Evolutionary conservation across 1,284 basidiomycete genomes (phyloP).

Genomic region (Microbotryum saponariae): DNA sequence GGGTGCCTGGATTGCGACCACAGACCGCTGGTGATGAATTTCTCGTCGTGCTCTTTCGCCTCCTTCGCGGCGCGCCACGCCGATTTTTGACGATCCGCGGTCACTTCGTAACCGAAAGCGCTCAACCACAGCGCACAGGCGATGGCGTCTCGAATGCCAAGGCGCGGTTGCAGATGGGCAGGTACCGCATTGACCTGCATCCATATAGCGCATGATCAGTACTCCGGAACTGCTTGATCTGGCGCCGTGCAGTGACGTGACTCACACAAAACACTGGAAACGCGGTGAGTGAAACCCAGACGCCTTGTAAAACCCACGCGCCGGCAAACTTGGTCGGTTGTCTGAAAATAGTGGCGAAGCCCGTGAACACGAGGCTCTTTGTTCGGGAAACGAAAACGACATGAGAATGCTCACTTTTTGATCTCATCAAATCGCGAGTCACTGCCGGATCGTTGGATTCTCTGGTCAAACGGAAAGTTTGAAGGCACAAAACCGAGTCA

Average conservation of each 20-base stretch:
- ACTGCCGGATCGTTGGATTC: constrained; percentile 48
- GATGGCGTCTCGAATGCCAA: constrained; percentile 54
- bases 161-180: constrained; percentile 50
- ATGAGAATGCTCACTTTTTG: constrained; percentile 44
- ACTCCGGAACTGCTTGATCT: not conserved
- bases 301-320: constrained; percentile 67
- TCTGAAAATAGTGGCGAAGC: constrained; percentile 26
- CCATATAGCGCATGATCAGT: not conserved
- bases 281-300: constrained; percentile 62
- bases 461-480: constrained; percentile 35
- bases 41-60: constrained; percentile 62
- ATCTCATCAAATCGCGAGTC: constrained; percentile 65
- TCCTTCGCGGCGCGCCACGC: constrained; percentile 58
- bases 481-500: constrained; percentile 1
- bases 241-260: not conserved
- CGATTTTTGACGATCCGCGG: constrained; percentile 64
- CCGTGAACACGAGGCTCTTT: too few species aligned
- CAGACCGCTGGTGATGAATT: constrained; percentile 56
- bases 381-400: too few species aligned
- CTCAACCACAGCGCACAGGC: constrained; percentile 53
- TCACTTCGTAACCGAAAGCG: constrained; percentile 56
- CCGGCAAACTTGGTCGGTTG: constrained; percentile 52
- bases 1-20: constrained; percentile 43
- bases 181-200: constrained; percentile 56
- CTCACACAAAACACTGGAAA: constrained; percentile 57